A percentile compares a stretch with the other conserved stretches of the same genome.
phyloP scores from a whole-genome alignment of 208 protist genomes.

The Chromosphaera perkinsii region DNA sequence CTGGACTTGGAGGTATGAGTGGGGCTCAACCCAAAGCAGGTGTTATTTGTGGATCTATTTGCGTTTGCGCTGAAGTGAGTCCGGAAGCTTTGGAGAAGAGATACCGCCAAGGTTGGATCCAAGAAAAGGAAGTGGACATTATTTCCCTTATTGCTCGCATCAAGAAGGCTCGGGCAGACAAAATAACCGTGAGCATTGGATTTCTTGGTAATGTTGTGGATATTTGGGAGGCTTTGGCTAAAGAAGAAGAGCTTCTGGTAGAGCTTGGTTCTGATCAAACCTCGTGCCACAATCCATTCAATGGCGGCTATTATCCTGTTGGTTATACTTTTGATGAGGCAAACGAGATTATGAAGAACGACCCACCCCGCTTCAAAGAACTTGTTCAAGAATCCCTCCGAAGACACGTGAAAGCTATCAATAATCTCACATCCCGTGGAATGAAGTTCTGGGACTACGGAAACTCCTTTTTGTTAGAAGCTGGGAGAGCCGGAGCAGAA shows the following conservation, averaged over 20 bases:
- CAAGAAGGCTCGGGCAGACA: conserved; percentile 44
- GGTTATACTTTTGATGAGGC: conserved; percentile 68
- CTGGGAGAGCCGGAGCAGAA: no score
- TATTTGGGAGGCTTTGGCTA: conserved; percentile 68
- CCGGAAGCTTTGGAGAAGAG: conserved; percentile 63
- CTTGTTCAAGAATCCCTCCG: conserved; percentile 67
- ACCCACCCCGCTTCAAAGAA: conserved; percentile 65
- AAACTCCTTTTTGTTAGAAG: no score
- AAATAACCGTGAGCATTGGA: conserved; percentile 60
- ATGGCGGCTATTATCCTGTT: conserved; percentile 78
- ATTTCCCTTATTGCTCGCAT: no score
- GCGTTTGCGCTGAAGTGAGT: conserved; percentile 71
- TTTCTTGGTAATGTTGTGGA: conserved; percentile 72
- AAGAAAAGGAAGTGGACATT: no score
- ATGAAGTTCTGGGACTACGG: conserved; percentile 77
- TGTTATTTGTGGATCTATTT: conserved; percentile 66
- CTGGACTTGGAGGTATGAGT: conserved; percentile 76
- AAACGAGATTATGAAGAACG: conserved; percentile 68
- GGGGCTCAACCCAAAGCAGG: conserved; percentile 73
- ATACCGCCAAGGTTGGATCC: conserved; percentile 69
- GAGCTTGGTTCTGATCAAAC: conserved; percentile 78
- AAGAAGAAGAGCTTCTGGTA: conserved; percentile 45
- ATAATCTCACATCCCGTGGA: conserved; percentile 52
- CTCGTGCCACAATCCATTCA: conserved; percentile 75
- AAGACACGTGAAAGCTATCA: no score